Evolutionary conservation across 305 asterid species (phyloP), one percentile per base, ranked within the genome.

Genomic region (Fraxinus sp.): DNA sequence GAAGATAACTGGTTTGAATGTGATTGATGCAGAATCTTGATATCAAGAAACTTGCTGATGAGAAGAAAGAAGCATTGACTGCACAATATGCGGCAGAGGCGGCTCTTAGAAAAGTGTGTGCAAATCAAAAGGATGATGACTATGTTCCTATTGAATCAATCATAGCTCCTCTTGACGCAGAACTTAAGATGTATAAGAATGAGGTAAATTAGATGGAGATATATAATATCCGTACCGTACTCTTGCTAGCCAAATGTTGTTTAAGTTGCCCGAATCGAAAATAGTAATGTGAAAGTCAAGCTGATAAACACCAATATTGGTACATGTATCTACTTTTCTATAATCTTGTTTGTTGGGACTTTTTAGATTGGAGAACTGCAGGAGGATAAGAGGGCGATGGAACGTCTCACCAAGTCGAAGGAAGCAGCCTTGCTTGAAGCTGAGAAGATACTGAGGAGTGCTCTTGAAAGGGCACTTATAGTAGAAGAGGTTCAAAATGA

Each of bases 11-110:
- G 57, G 46, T 84, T 52, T 77, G 83, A 76, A 52, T 76, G 7
- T 80, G 85, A 13, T 73, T 70, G 79, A 39, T 89, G 91, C 95
- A 96, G 98, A 96, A 91, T 86, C 97, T 94, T 32, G 93, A 90
- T 44, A 85, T 88, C 84, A 92, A 91, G 90, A 92, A 88, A 82
- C 90, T 94, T 59, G 74, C 44, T 10, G 83, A 90, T 44, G 98
- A 91, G 79, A 94, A 92, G 88, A 93, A 83, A 87, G 97, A 88
- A 84, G 97, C 98, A 44, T 41, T 93, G 83, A 82, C 94, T 82
- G 98, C 98, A 80, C 98, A 94, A 84, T 92, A 90, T 90, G 98
- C 98, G 41, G 98, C 97, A 66, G 99, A 96, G 89, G 89, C 95
- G 14, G 89, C 98, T 73, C 98, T 96, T 49, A 82, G 98, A 85